phyloP scores from a whole-genome alignment of 2,329 filamentous ascomycete species.

The Paradendryphiella salina region DNA sequence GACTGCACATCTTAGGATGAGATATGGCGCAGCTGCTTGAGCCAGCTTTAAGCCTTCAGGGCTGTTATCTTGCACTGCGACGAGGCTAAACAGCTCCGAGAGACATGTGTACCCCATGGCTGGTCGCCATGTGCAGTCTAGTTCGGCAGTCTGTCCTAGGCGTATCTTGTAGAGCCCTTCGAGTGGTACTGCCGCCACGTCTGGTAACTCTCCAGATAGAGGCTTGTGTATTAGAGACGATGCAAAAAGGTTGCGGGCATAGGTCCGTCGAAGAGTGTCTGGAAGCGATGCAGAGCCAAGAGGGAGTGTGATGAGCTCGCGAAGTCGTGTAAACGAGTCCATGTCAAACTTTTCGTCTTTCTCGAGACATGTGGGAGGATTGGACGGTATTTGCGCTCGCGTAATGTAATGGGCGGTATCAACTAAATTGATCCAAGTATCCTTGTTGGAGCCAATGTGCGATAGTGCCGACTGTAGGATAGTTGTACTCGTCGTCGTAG shows the following conservation, averaged over 20 bases:
- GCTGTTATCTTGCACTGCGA: constrained; percentile 57
- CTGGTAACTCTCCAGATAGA: constrained; percentile 63
- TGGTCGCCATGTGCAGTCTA: constrained; percentile 65
- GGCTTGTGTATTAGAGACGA: constrained; percentile 79
- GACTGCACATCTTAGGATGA: constrained; percentile 79
- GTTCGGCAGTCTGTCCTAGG: constrained; percentile 71
- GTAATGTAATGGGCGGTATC: constrained; percentile 46
- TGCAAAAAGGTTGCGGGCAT: constrained; percentile 75
- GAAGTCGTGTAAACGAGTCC: constrained; percentile 68
- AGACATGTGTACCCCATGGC: constrained; percentile 80
- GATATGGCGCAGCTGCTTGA: constrained; percentile 73
- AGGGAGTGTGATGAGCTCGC: constrained; percentile 71
- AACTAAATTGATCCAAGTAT: constrained; percentile 65
- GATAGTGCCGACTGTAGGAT: constrained; percentile 69
- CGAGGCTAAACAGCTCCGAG: constrained; percentile 66
- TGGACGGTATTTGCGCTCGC: constrained; percentile 46
- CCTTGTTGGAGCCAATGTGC: constrained; percentile 40
- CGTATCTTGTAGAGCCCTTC: constrained; percentile 66
- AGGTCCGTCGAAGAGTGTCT: constrained; percentile 68
- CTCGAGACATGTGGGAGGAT: constrained; percentile 38
- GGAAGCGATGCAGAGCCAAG: constrained; percentile 69
- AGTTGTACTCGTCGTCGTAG: constrained; percentile 70
- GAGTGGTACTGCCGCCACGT: constrained; percentile 57
- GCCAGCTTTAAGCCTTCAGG: constrained; percentile 64
- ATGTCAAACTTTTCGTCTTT: constrained; percentile 83